phyloP scores from a whole-genome alignment of 1,139 yeast species.

The Geotrichum australiense region DNA sequence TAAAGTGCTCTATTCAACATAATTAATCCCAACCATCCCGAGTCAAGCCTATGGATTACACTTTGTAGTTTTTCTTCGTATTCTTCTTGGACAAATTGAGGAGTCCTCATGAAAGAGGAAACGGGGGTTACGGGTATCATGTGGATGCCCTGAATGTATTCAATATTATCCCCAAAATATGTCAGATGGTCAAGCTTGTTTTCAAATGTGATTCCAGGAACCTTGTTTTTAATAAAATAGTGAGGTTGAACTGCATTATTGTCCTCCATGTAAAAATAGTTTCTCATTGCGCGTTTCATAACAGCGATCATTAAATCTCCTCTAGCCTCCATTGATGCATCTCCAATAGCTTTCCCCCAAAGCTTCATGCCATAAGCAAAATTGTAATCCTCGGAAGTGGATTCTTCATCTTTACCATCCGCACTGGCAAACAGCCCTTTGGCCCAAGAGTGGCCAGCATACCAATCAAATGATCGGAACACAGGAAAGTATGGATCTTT shows the following conservation, averaged over 20 bases:
- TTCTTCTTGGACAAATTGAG: conserved; percentile 68
- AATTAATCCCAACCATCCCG: conserved; percentile 87
- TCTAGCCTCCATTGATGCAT: conserved; percentile 64
- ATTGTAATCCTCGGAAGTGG: conserved; percentile 74
- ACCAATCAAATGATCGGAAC: conserved; percentile 74
- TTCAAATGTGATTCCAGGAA: conserved; percentile 70
- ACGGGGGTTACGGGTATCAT: conserved; percentile 88
- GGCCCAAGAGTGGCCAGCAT: conserved; percentile 81
- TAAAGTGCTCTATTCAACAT: conserved; percentile 69
- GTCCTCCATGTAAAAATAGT: conserved; percentile 51
- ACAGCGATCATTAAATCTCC: conserved; percentile 70
- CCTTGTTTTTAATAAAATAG: conserved; percentile 53
- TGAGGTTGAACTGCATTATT: conserved; percentile 57
- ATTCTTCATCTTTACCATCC: conserved; percentile 77
- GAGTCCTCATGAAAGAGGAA: conserved; percentile 65
- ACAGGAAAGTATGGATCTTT: conserved; percentile 65
- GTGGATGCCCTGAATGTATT: conserved; percentile 92
- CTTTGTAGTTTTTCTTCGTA: conserved; percentile 54
- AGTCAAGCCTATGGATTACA: conserved; percentile 49
- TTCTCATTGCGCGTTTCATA: conserved; percentile 53
- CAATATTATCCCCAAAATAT: conserved; percentile 66
- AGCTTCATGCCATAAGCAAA: conserved; percentile 75
- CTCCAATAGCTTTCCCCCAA: conserved; percentile 72
- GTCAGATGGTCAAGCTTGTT: conserved; percentile 91
- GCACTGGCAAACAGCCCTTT: conserved; percentile 61